Evolutionary conservation across 441 rosid genomes (phyloP), one percentile per base, ranked within the genome.

Genomic region (Populus tomentosa): DNA sequence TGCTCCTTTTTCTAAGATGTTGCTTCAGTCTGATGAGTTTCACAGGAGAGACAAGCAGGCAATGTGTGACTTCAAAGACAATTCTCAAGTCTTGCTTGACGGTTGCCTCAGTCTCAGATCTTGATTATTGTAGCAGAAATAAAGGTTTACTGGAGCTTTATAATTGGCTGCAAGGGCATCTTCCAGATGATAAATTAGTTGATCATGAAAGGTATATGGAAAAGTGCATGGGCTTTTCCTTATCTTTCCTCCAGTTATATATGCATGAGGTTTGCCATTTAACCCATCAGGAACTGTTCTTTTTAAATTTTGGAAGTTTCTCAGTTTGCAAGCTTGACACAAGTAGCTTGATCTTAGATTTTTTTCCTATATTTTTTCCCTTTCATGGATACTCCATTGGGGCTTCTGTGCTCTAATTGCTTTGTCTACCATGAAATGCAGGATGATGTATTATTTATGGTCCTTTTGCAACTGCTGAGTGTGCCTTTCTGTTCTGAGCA

Each of bases 401-500:
- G 65, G 10, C 72, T 71, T 78, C 46, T 32, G 63, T 61, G 5
- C 36, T 72, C 70, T 77, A 50, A 71, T 70, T 50, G 59, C 61
- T 72, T 82, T 77, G 21, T 78, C 50, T 80, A 20, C 79, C 3
- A 80, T 74, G 59, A 77, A 78, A 21, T 86, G 79, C 80, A 95
- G 99, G 99, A 94, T 77, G 98, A 94, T 79, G 24, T 91, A 32
- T 82, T 95, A 79, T 94, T 95, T 84, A 88, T 87, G 82, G 85
- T 95, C 85, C 98, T 95, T 69, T 78, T 94, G 85, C 89, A 86
- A 80, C 77, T 93, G 77, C 86, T 88, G 56, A 80, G 71, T 67
- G 64, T 86, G 75, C 86, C 89, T 2, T 84, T 79, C 53, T 40
- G 18, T 80, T 79, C 70, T 35, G 84, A 82, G 73, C 82, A 87